Conservation (phyloP, 176 grass and related monocot genomes). For the Alloteropsis semialata region DNA sequence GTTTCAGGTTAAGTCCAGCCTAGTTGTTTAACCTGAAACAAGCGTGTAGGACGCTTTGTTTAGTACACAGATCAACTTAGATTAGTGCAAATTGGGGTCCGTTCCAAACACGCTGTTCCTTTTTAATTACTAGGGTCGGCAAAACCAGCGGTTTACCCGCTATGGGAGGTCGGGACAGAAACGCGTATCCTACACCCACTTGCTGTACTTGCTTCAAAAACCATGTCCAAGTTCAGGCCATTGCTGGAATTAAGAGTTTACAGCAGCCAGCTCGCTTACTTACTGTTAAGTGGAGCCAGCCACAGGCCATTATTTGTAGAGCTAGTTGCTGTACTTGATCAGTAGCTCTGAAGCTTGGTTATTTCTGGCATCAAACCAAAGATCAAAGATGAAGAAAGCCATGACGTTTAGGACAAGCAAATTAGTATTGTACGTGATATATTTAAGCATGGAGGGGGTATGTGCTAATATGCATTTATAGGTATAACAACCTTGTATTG, state of each 20-base stretch:
- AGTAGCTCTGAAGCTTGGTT: background rate
- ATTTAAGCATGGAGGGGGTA: no score
- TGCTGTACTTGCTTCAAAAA: slow-evolving; percentile 25
- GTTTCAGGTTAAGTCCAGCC: no score
- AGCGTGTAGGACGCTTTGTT: background rate
- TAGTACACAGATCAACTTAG: background rate
- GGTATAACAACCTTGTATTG: background rate
- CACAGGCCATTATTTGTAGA: background rate
- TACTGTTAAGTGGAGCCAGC: background rate
- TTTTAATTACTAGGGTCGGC: background rate
- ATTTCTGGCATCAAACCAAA: background rate
- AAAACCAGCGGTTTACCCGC: slow-evolving; percentile 11
- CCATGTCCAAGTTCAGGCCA: slow-evolving; percentile 25
- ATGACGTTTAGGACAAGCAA: no score
- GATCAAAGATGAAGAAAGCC: background rate
- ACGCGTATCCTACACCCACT: slow-evolving; percentile 4
- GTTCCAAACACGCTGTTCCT: slow-evolving; percentile 12
- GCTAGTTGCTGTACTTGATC: background rate
- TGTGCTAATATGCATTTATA: no score
- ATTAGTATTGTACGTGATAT: no score
- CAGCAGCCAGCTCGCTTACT: background rate
- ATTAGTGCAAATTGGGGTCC: slow-evolving; percentile 25
- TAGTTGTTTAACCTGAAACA: background rate
- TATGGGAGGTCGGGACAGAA: slow-evolving; percentile 6
- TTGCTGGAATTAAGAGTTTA: background rate